Base-by-base conservation (phyloP, 805 yeast genomes). In the Kazachstania viticola region DNA sequence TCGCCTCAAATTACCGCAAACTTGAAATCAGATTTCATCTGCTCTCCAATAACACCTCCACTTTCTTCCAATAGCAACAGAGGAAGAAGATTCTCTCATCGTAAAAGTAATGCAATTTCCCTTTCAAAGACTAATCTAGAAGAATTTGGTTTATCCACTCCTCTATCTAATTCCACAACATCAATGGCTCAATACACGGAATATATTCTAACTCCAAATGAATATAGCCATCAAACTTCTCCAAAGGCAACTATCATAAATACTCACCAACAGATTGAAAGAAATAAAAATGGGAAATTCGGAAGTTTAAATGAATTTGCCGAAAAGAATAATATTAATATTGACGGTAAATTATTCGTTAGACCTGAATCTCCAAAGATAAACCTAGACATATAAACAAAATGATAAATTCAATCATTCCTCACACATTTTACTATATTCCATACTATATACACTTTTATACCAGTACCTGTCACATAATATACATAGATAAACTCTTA, bases 221-320 rank as follows among this genome's bases (percentile, higher is more conserved):
- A 19, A 17, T 40, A 35, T 28, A 33, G 36, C 11, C 40, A 40
- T 24, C 28, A 33, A 14, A 8, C n/a, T 13, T 41, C 45, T 3
- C 44, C 48, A 16, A 28, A 28, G 4, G 15, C 30, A 9, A 39
- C 44, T 12, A 43, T 43, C 7, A 33, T 26, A 16, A 38, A 49
- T 31, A 48, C 56, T 4, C 42, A 41, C n/a, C 46, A 48, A 30
- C 57, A 53, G 36, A 38, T 51, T 9, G 38, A 47, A 28, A 47
- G 56, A 30, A 53, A 51, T 26, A 36, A 43, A 17, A 38, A 28
- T 4, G 48, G 49, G 7, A 34, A 32, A 12, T 50, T 41, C 25
- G 32, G 28, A 12, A 39, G 35, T 27, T 33, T 50, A n/a, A 13
- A 23, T 4, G 49, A 49, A 22, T 46, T 50, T 30, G 45, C 46